Evolutionary conservation across 2,329 filamentous ascomycete genomes (phyloP).

Genomic region (Ophiostoma quercus): DNA sequence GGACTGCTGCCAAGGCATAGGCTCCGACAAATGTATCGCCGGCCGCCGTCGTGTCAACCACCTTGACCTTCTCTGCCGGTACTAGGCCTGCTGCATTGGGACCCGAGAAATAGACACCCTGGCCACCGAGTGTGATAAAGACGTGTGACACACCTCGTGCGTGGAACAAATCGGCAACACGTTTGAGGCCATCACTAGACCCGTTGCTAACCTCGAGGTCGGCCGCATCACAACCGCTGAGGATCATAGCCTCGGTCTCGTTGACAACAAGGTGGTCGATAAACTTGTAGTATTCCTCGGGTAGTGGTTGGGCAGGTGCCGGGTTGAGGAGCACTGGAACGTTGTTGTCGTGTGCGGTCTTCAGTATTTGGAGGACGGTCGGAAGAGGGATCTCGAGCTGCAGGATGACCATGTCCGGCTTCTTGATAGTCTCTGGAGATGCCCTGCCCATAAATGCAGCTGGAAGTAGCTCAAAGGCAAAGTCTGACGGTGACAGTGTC

Average conservation of each 20-base stretch:
- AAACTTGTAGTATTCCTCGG: constrained; percentile 29
- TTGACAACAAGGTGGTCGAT: constrained; percentile 67
- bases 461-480: neutral
- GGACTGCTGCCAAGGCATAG: constrained; percentile 70
- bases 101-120: constrained; percentile 65
- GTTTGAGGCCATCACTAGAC: constrained; percentile 32
- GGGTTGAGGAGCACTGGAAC: constrained; percentile 65
- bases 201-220: constrained; percentile 36
- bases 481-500: constrained; percentile 32
- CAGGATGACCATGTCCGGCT: constrained; percentile 50
- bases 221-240: constrained; percentile 42
- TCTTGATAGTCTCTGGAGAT: constrained; percentile 33
- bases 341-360: constrained; percentile 35
- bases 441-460: constrained; percentile 30
- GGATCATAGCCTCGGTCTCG: constrained; percentile 64
- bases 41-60: constrained; percentile 89
- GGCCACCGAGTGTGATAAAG: constrained; percentile 76
- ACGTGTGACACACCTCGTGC: constrained; percentile 65
- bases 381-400: constrained; percentile 56
- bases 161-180: constrained; percentile 51
- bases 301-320: constrained; percentile 57
- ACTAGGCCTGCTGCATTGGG: constrained; percentile 45
- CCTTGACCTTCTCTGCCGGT: constrained; percentile 61
- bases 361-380: constrained; percentile 47
- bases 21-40: constrained; percentile 91